phyloP scores from a whole-genome alignment of 1,139 yeast genomes.

The Groenewaldozyma sp. region DNA sequence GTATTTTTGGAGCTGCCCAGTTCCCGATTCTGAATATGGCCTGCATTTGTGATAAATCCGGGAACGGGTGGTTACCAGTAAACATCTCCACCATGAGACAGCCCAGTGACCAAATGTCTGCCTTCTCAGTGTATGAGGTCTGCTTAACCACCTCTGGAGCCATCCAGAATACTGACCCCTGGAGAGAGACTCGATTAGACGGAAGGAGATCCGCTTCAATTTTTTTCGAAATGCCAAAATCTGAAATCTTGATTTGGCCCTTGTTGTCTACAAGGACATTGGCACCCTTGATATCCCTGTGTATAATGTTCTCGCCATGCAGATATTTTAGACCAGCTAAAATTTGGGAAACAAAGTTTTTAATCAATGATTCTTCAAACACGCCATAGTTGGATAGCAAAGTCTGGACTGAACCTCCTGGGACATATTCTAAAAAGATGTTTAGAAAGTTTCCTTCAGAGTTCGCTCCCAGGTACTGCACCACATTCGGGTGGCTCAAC shows the following conservation, averaged over 20 bases:
- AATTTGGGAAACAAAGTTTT: constrained; percentile 78
- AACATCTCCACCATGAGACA: constrained; percentile 89
- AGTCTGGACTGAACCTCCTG: constrained; percentile 91
- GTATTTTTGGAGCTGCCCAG: constrained; percentile 63
- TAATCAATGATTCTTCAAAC: constrained; percentile 79
- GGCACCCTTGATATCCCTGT: constrained; percentile 90
- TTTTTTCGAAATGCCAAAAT: constrained; percentile 86
- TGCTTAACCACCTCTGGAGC: constrained; percentile 96
- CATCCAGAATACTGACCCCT: constrained; percentile 97
- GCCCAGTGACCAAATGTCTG: constrained; percentile 95
- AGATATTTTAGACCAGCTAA: constrained; percentile 72
- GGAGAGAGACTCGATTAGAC: constrained; percentile 70
- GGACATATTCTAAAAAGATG: constrained; percentile 87
- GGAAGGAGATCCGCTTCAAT: constrained; percentile 34
- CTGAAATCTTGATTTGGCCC: constrained; percentile 87
- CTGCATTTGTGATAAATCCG: constrained; percentile 91
- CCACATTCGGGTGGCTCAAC: constrained; percentile 85
- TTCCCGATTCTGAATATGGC: constrained; percentile 91
- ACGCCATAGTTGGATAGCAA: constrained; percentile 84
- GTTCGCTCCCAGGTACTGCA: constrained; percentile 78
- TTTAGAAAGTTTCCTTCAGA: constrained; percentile 59
- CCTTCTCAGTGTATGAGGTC: constrained; percentile 77
- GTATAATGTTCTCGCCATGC: constrained; percentile 77
- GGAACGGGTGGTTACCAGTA: constrained; percentile 91
- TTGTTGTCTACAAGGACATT: constrained; percentile 82